Evolutionary conservation across 192 early-diverging fungal genomes (phyloP).

Genomic region (Mortierella antarctica): DNA sequence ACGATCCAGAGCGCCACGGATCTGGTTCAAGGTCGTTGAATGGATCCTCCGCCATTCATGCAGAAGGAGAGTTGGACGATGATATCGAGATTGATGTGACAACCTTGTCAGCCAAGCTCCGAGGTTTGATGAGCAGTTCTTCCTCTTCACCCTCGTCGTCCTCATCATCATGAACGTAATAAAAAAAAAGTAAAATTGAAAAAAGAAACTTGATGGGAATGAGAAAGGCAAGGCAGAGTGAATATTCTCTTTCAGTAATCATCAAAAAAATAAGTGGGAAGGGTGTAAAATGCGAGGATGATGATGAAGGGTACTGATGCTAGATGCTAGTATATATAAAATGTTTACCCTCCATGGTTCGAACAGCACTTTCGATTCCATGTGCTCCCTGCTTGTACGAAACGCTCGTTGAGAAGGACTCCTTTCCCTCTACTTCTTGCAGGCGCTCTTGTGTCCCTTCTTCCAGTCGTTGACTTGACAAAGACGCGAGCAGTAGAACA

Average conservation of each 20-base stretch:
- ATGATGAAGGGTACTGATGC: too few relatives aligned
- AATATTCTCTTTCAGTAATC: too few relatives aligned
- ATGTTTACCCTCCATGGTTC: too few relatives aligned
- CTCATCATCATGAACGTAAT: background rate
- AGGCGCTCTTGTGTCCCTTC: constrained; percentile 54
- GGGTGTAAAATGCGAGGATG: too few relatives aligned
- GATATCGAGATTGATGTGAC: constrained; percentile 49
- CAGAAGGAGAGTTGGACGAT: constrained; percentile 29
- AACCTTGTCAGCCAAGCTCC: constrained; percentile 42
- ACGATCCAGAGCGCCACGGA: background rate
- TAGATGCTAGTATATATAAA: too few relatives aligned
- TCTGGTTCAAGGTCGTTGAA: background rate
- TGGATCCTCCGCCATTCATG: background rate
- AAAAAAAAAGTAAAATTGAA: background rate
- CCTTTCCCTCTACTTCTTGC: constrained; percentile 28
- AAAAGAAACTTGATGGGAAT: too few relatives aligned
- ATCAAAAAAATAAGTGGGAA: too few relatives aligned
- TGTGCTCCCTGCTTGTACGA: too few relatives aligned
- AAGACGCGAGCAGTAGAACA: constrained; percentile 61
- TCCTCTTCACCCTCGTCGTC: background rate
- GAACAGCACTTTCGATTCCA: too few relatives aligned
- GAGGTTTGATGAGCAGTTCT: constrained; percentile 18
- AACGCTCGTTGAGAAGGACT: background rate
- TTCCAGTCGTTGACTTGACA: constrained; percentile 67
- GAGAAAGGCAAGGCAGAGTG: too few relatives aligned